These are phyloP conservation scores for Monosporozyma solicola DNA, from an alignment of 805 yeast species.

Conservation along the genomic window DNA sequence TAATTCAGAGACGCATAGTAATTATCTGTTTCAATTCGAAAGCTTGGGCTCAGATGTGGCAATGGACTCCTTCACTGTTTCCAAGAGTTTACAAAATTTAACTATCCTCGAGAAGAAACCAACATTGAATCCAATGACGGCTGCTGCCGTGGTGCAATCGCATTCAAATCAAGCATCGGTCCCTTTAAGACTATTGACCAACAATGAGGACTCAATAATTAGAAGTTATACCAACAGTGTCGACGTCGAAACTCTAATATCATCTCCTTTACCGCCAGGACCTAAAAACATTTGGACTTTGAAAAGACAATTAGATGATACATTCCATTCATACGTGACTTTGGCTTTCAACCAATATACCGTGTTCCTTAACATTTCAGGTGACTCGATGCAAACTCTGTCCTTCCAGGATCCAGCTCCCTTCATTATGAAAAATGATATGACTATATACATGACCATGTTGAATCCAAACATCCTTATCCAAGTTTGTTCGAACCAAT, in stretches of 20 bases:
- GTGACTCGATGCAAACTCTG: constrained; percentile 59
- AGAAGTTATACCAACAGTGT: constrained; percentile 48
- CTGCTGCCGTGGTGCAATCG: constrained; percentile 28
- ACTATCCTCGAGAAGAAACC: constrained; percentile 44
- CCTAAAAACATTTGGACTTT: constrained; percentile 62
- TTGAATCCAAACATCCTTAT: constrained; percentile 55
- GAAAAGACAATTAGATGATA: constrained; percentile 29
- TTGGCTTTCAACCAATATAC: constrained; percentile 17
- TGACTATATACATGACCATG: constrained; percentile 61
- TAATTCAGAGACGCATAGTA: constrained; percentile 53
- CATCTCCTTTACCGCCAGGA: constrained; percentile 63
- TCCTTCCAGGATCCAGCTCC: constrained; percentile 60
- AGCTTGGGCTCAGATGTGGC: constrained; percentile 48
- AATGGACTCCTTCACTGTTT: constrained; percentile 20
- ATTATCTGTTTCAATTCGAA: constrained; percentile 68
- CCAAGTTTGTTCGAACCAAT: constrained; percentile 66
- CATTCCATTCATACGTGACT: constrained; percentile 19
- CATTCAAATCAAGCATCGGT: constrained; percentile 6
- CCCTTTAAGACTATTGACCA: constrained; percentile 25
- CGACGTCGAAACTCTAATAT: constrained; percentile 51
- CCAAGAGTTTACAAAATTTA: constrained; percentile 41
- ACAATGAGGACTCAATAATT: constrained; percentile 29
- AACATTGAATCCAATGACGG: constrained; percentile 43
- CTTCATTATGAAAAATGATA: constrained; percentile 46
- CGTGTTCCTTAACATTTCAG: constrained; percentile 17